phyloP scores from a whole-genome alignment of 2,329 filamentous ascomycete genomes.

The Helotiales sp. region DNA sequence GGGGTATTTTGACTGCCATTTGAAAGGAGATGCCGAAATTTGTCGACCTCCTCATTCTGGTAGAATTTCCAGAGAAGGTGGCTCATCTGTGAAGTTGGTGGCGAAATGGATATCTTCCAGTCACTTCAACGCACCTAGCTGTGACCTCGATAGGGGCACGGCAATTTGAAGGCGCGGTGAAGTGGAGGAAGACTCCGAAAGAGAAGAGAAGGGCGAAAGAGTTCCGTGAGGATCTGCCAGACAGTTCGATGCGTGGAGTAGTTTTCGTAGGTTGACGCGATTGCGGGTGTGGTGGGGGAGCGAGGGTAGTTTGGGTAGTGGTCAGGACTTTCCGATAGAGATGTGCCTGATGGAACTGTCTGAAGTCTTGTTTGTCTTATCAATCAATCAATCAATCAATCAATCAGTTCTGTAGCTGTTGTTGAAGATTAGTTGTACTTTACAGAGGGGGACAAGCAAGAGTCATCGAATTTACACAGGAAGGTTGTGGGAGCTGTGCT shows the following conservation, averaged over 20 bases:
- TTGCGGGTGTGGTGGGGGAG: constrained; percentile 2
- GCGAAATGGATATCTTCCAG: constrained; percentile 43
- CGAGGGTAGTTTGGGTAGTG: neutral
- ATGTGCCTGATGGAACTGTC: neutral
- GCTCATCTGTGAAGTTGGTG: constrained; percentile 78
- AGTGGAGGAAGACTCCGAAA: constrained; percentile 51
- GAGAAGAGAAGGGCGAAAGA: constrained; percentile 11
- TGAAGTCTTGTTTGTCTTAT: neutral
- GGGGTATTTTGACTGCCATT: constrained; percentile 64
- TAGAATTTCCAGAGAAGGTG: constrained; percentile 96
- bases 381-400: neutral
- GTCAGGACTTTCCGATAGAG: neutral
- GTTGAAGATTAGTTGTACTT: constrained; percentile 5
- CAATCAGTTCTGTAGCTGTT: neutral
- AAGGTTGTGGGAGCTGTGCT: neutral
- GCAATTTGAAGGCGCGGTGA: constrained; percentile 84
- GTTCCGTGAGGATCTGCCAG: constrained; percentile 24
- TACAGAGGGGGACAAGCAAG: neutral
- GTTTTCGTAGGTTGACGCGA: neutral
- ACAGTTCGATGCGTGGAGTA: constrained; percentile 5
- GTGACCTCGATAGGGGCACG: constrained; percentile 82
- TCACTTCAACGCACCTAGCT: constrained; percentile 72
- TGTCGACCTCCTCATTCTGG: constrained; percentile 96
- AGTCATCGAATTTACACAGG: constrained; percentile 1
- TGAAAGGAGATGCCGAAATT: constrained; percentile 86